These are phyloP conservation scores for Calocybe indica DNA, from an alignment of 768 basidiomycete species.

Conservation along the genomic window DNA sequence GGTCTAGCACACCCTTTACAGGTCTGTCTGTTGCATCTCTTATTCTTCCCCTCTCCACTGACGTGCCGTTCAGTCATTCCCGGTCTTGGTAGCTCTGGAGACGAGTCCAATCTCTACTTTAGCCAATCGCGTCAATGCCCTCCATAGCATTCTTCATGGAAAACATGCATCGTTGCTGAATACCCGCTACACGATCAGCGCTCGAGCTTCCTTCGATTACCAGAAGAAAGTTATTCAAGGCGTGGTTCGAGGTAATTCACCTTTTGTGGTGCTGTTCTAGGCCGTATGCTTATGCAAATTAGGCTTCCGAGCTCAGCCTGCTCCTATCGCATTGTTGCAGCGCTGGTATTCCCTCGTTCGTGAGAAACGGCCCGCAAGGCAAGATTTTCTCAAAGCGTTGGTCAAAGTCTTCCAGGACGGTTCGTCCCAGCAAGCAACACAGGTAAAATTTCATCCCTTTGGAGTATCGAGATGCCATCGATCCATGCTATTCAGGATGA, in stretches of 20 bases:
- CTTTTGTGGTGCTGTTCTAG: not conserved
- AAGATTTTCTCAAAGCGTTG: constrained; percentile 83
- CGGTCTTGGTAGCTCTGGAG: constrained; percentile 89
- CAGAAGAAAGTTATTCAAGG: constrained; percentile 53
- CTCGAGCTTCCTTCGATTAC: constrained; percentile 77
- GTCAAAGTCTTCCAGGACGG: constrained; percentile 80
- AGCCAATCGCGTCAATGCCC: constrained; percentile 68
- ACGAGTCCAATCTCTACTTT: constrained; percentile 61
- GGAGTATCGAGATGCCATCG: not conserved
- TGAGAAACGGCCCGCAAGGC: constrained; percentile 81
- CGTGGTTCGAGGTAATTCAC: constrained; percentile 44
- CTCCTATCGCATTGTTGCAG: constrained; percentile 71
- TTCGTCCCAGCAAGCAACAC: constrained; percentile 46
- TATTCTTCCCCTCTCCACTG: not conserved
- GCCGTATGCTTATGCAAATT: not conserved
- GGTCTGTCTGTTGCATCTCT: constrained; percentile 31
- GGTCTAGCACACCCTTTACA: constrained; percentile 93
- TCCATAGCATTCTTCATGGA: constrained; percentile 77
- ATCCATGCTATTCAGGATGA: constrained; percentile 50
- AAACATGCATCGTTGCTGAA: constrained; percentile 91
- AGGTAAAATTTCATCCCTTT: constrained; percentile 30
- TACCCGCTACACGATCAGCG: constrained; percentile 76
- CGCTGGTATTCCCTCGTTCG: constrained; percentile 89
- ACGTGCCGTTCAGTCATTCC: constrained; percentile 60
- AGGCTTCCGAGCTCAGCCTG: constrained; percentile 65